Evolutionary conservation across 306 rosid genomes (phyloP), one percentile per base, ranked within the genome.

Genomic region (Trifolium repens): DNA sequence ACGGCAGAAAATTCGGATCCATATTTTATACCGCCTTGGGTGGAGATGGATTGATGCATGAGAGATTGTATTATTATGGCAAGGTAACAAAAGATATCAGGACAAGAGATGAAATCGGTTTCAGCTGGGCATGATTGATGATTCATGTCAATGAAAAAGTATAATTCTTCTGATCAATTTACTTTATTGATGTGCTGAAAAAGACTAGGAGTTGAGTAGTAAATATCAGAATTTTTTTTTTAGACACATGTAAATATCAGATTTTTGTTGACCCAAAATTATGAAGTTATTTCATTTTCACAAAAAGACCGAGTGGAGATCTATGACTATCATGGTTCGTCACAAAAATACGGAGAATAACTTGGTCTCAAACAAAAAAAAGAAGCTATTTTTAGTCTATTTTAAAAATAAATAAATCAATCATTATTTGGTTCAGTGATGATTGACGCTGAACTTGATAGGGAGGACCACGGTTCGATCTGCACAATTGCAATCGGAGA

Each of bases 41-140:
- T 17, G 70, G 61, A 37, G 47, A 19, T 70, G 4, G 32, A 43
- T 42, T 24, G 10, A 52, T n/a, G 22, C 9, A 37, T 37, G 57
- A 3, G 32, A 66, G 35, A 57, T 52, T 19, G 35, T 39, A 68
- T 30, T 39, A 68, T 30, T 46, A 68, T n/a, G 7, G 17, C 52
- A 68, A 57, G 40, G 68, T 55, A 67, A 57, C 26, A 67, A 1
- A 52, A 17, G 47, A 62, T 15, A 63, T 44, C 46, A 60, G 11
- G 40, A 52, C 66, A 50, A 64, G 54, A 52, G 55, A 50, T 53
- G 34, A 66, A 39, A 26, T 5, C 40, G 27, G 50, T 69, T 78
- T 60, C 65, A 35, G 27, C 13, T 69, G 9, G 58, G 72, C 60
- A 71, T 63, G 67, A 50, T 39, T 62, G 67, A 24, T 61, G 52